Evolutionary conservation across 306 rosid species (phyloP).

Genomic region (Rosa multiflora): DNA sequence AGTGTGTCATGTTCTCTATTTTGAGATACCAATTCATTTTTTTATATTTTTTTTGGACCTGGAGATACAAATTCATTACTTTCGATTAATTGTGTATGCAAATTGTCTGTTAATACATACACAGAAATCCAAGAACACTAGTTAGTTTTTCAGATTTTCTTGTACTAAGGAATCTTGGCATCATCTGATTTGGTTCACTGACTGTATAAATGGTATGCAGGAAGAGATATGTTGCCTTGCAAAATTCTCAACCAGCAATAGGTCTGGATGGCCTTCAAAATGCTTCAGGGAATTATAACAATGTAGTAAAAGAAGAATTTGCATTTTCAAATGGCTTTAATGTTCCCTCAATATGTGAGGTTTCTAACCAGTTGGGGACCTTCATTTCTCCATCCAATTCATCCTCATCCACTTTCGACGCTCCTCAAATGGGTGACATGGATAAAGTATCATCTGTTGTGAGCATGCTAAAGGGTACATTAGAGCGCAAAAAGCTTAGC

Average conservation of each 20-base stretch:
- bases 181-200: slow-evolving; percentile 8
- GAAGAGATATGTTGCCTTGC: slow-evolving; percentile 73
- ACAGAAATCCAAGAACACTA: slow-evolving; percentile 9
- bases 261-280: slow-evolving; percentile 53
- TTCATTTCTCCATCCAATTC: slow-evolving; percentile 81
- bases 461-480: slow-evolving; percentile 84
- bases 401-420: slow-evolving; percentile 65
- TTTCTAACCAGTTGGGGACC: slow-evolving; percentile 56
- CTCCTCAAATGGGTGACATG: slow-evolving; percentile 49
- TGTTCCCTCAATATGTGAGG: slow-evolving; percentile 47
- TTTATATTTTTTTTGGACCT: no score
- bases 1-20: no score
- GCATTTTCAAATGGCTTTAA: slow-evolving; percentile 50
- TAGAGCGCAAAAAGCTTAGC: slow-evolving; percentile 72
- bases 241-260: slow-evolving; percentile 51
- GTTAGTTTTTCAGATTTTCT: slow-evolving; percentile 3
- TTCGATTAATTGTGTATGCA: no score
- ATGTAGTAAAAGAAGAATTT: slow-evolving; percentile 44
- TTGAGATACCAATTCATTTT: no score
- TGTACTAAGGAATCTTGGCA: background rate
- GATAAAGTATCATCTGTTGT: slow-evolving; percentile 91
- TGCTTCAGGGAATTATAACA: slow-evolving; percentile 42
- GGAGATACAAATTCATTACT: no score
- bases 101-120: no score
- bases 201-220: slow-evolving; percentile 36